These are phyloP conservation scores for Rasamsonia emersonii DNA, from an alignment of 2,329 filamentous ascomycete genomes.

Conservation along the genomic window DNA sequence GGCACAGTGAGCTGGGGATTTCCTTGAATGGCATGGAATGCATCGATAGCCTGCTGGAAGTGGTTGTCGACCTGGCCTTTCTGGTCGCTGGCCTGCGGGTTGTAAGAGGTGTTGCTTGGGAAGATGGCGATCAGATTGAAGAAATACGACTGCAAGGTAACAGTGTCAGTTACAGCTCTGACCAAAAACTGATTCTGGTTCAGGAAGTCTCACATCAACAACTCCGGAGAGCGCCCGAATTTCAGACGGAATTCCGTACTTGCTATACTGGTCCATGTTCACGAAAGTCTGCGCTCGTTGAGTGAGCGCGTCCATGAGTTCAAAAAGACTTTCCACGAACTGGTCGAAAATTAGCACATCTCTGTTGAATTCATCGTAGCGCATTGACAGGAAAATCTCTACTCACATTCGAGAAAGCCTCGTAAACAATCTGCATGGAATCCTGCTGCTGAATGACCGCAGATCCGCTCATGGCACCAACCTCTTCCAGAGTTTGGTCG, in stretches of 20 bases:
- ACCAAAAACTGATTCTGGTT: no score
- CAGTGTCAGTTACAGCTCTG: no score
- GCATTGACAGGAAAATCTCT: neutral
- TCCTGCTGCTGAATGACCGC: slow-evolving; percentile 5
- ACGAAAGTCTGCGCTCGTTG: slow-evolving; percentile 6
- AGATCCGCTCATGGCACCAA: slow-evolving; percentile 4
- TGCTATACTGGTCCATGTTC: neutral
- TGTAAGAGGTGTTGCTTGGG: slow-evolving; percentile 8
- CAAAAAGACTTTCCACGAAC: slow-evolving; percentile 10
- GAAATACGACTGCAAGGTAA: slow-evolving; percentile 9
- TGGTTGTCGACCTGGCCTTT: slow-evolving; percentile 10
- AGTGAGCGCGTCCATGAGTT: slow-evolving; percentile 10
- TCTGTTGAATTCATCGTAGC: no score
- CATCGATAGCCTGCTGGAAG: slow-evolving; percentile 10
- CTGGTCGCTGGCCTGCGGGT: slow-evolving; percentile 10
- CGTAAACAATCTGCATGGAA: slow-evolving; percentile 9
- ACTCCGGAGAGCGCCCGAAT: slow-evolving; percentile 5
- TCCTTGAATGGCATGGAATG: no score
- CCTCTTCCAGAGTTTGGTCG: slow-evolving; percentile 6
- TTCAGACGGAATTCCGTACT: slow-evolving; percentile 4
- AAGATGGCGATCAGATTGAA: slow-evolving; percentile 11
- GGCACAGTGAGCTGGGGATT: no score
- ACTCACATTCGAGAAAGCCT: slow-evolving; percentile 11
- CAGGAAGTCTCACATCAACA: slow-evolving; percentile 7
- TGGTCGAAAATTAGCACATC: neutral